phyloP scores from a whole-genome alignment of 1,284 basidiomycete species.

The Cryptococcus maquisensis region DNA sequence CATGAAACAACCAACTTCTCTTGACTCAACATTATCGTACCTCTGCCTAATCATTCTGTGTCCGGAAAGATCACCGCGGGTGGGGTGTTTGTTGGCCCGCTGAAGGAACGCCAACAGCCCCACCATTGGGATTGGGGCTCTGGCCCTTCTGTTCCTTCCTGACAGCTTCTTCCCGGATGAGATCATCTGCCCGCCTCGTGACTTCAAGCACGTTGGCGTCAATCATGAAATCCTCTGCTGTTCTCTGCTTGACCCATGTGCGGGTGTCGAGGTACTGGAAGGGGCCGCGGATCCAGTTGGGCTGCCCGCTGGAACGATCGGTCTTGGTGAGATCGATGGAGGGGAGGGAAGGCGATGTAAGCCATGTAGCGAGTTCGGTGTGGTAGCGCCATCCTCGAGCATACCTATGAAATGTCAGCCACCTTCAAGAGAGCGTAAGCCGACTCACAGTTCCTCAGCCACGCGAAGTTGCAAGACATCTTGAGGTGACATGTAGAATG shows the following conservation, averaged over 20 bases:
- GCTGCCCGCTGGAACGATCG: slow-evolving; percentile 13
- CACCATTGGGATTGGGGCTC: slow-evolving; percentile 10
- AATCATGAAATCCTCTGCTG: slow-evolving; percentile 40
- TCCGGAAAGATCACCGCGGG: slow-evolving; percentile 1
- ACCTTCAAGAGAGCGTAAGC: not conserved
- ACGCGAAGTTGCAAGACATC: slow-evolving; percentile 87
- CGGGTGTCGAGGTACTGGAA: slow-evolving; percentile 46
- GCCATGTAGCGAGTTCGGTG: slow-evolving; percentile 93
- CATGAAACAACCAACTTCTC: not conserved
- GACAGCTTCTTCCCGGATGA: slow-evolving; percentile 27
- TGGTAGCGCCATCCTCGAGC: slow-evolving; percentile 98
- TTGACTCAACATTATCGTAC: not conserved
- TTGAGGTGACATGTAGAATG: slow-evolving; percentile 93
- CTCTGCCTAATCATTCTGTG: not conserved
- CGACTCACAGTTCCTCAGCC: slow-evolving; percentile 84
- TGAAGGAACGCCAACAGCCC: not conserved
- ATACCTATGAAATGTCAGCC: slow-evolving; percentile 57
- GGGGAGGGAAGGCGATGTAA: slow-evolving; percentile 55
- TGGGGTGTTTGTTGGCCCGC: slow-evolving; percentile 1
- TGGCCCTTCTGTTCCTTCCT: slow-evolving; percentile 31
- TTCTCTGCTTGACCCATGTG: slow-evolving; percentile 37
- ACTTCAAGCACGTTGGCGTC: slow-evolving; percentile 36
- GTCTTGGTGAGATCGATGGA: slow-evolving; percentile 26
- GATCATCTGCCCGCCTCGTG: slow-evolving; percentile 28
- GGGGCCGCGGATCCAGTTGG: slow-evolving; percentile 37